These are phyloP conservation scores for Arthroderma sp. DNA, from an alignment of 2,329 filamentous ascomycete genomes.

Conservation along the genomic window DNA sequence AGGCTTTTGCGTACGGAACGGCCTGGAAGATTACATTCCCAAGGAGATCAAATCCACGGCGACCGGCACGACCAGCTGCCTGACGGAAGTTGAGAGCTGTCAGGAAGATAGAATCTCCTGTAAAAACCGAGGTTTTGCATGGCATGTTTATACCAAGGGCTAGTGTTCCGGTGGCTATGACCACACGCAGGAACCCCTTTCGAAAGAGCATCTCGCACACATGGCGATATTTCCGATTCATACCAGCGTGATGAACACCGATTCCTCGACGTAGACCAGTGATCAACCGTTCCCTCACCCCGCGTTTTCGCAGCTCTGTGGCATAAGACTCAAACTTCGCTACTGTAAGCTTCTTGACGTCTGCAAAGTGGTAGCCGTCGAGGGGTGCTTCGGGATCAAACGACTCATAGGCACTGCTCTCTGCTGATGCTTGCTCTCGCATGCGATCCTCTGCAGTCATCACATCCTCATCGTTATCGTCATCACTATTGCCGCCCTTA, in stretches of 20 bases:
- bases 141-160: conserved; percentile 74
- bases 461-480: conserved; percentile 35
- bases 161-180: conserved; percentile 64
- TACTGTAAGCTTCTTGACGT: conserved; percentile 44
- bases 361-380: conserved; percentile 53
- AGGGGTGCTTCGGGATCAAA: conserved; percentile 56
- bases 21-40: conserved; percentile 71
- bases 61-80: conserved; percentile 62
- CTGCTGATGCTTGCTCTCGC: conserved; percentile 43
- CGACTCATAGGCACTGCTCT: conserved; percentile 44
- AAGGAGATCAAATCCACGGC: conserved; percentile 66
- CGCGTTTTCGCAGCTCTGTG: conserved; percentile 37
- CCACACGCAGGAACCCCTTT: conserved; percentile 54
- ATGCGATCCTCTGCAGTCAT: conserved; percentile 45
- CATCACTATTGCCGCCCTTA: conserved; percentile 31
- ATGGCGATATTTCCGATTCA: conserved; percentile 66
- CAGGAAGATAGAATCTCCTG: conserved; percentile 58
- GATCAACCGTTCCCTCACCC: conserved; percentile 42
- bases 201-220: conserved; percentile 58
- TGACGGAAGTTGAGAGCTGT: conserved; percentile 67
- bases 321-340: conserved; percentile 48
- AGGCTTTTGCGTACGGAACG: conserved; percentile 47
- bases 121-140: conserved; percentile 68
- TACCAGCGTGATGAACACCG: conserved; percentile 65
- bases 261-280: conserved; percentile 53